phyloP scores from a whole-genome alignment of 2,329 filamentous ascomycete genomes.

The Fusarium protoensiforme region DNA sequence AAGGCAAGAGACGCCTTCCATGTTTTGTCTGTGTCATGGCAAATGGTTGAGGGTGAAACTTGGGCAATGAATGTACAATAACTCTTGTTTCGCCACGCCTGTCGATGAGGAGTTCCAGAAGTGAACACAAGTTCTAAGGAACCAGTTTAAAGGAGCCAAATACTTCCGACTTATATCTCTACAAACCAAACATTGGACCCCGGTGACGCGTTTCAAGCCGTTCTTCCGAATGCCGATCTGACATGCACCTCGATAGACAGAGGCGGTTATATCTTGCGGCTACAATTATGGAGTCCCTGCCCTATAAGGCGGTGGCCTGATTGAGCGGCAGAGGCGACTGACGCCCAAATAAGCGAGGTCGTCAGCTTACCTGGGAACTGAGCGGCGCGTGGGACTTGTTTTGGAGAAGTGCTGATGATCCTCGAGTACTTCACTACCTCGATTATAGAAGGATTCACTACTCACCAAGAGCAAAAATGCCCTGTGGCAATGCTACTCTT shows the following conservation, averaged over 20 bases:
- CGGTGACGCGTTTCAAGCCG: not conserved
- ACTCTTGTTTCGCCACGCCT: not conserved
- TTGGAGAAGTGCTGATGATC: not conserved
- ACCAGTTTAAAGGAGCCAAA: not conserved
- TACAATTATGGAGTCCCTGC: not conserved
- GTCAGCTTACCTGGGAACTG: not conserved
- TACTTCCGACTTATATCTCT: not conserved
- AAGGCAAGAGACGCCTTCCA: conserved; percentile 28
- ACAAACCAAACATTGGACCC: rapidly evolving
- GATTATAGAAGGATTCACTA: not conserved
- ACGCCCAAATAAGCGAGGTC: not conserved
- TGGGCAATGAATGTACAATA: not conserved
- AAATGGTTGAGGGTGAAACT: not conserved
- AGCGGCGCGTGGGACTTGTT: not conserved
- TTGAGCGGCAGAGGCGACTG: not conserved
- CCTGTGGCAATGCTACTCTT: not conserved
- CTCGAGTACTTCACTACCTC: not conserved
- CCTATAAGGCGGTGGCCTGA: not conserved
- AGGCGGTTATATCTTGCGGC: not conserved
- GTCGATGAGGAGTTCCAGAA: not conserved
- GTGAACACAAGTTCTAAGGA: not conserved
- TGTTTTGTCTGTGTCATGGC: not conserved
- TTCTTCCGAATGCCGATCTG: not conserved
- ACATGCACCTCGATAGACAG: not conserved
- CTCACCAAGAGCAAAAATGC: not conserved